A percentile compares a stretch with the other conserved stretches of the same genome.
Evolutionary conservation across 2,329 filamentous ascomycete species (phyloP).

Genomic region (Colletotrichum sp.): DNA sequence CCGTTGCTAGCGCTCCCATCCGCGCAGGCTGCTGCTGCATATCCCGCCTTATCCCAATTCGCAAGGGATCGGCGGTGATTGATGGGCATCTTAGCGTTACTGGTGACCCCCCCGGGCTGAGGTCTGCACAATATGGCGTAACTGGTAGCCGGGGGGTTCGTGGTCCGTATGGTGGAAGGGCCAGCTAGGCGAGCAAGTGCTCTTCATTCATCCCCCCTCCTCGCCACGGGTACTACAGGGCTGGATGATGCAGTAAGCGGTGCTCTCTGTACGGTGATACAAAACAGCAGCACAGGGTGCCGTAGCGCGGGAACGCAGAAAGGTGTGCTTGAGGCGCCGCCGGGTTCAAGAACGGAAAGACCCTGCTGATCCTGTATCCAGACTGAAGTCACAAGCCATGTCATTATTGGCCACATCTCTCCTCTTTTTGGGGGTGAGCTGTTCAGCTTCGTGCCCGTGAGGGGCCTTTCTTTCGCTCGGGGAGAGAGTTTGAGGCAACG

Average conservation of each 20-base stretch:
- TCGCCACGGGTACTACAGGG: constrained; percentile 18
- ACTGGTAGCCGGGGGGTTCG: constrained; percentile 8
- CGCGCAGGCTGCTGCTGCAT: constrained; percentile 6
- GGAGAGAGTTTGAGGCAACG: neutral
- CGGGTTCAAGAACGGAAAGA: constrained; percentile 19
- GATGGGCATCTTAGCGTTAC: constrained; percentile 17
- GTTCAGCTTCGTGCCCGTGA: neutral
- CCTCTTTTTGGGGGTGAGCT: neutral
- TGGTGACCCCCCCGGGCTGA: neutral
- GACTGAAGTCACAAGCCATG: constrained; percentile 17
- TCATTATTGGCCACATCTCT: constrained; percentile 15
- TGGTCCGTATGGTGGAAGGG: neutral
- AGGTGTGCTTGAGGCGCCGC: neutral
- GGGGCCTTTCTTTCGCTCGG: neutral
- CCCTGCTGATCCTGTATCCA: constrained; percentile 22
- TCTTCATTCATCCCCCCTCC: neutral
- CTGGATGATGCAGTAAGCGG: constrained; percentile 19
- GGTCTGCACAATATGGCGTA: constrained; percentile 21
- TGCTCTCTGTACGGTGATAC: neutral
- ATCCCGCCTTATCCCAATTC: neutral
- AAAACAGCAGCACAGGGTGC: neutral
- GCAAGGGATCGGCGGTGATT: constrained; percentile 22
- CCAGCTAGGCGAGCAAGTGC: neutral
- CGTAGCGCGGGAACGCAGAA: neutral
- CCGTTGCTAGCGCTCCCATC: neutral